Base-by-base conservation (phyloP, 495 filamentous ascomycete genomes). In the Hyaloscypha variabilis region DNA sequence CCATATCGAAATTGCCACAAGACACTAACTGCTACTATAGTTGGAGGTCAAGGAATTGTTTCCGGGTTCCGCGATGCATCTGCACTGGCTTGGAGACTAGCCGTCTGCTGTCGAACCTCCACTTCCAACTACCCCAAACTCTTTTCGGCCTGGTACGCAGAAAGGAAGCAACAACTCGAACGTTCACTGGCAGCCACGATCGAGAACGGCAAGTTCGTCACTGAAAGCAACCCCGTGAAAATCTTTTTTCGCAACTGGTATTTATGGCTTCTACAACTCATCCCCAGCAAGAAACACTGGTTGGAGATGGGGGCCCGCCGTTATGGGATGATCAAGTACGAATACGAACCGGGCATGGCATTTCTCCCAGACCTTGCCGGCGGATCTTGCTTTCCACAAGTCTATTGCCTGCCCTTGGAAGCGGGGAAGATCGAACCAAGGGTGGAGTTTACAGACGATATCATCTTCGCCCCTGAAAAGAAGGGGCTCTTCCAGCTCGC, bases 11-110 rank as follows among this genome's bases (percentile, higher is more conserved):
- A n/a, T n/a, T n/a, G n/a, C n/a, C n/a, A n/a, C n/a, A n/a, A n/a
- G n/a, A 36, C 13, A 6, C 31, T 36, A 36, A 36, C 5, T 36
- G 13, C 31, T 36, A 36, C 13, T 13, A 36, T 13, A 36, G 31
- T 86, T 62, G 83, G 79, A 1, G 83, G 83, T 0, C 83, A 85
- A 65, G 83, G 82, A 5, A 83, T 84, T 46, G 77, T 79, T n/a
- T 80, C 76, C 21, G 82, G 83, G 25, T 46, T 78, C 21, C 60
- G 74, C 4, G 77, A 78, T 56, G 77, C 73, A 13, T 69, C 75
- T 19, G 64, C 68, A 21, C 65, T 85, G 3, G 77, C 77, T 6
- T 85, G 83, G 83, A 78, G 83, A 10, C 74, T 86, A 1, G 75
- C 74, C 5, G 30, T 83, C 31, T 36, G 31, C 31, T 36, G 17